Evolutionary conservation across 1,284 basidiomycete genomes (phyloP), one percentile per base, ranked within the genome.

Genomic region (Ganoderma lingzhi): DNA sequence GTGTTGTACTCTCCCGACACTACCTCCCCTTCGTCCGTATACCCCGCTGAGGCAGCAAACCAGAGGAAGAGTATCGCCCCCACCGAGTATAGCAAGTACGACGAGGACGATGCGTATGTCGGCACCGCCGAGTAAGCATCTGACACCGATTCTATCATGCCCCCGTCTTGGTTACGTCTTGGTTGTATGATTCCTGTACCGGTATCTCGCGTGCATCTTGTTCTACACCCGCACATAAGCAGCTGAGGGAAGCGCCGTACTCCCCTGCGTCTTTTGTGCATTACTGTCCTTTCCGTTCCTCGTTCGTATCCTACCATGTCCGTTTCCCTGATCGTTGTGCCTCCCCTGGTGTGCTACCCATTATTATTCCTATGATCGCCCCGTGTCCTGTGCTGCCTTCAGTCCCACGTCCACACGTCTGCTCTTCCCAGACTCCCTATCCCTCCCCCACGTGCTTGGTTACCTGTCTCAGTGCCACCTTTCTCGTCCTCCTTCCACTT

Each of bases 1-100:
- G 78, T 76, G 1, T 74, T 83, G 15, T 83, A 82, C 71, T 76
- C 80, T 1, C 81, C 81, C 19, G 74, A 76, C 17, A 71, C 74
- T 10, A 51, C 65, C 28, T 28, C 72, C 12, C 65, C 73, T 9
- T 17, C 59, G 5, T 69, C 73, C 6, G 62, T 69, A n/a, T 75
- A 74, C 67, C 69, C 73, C 8, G 35, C 63, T 23, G 17, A 41
- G 3, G 67, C 67, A 19, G 62, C 71, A 14, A 9, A 30, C 51
- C 68, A 62, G 65, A 65, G 75, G 70, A 78, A 80, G 78, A 83
- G 81, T 73, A 73, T 79, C 65, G 78, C 80, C 2, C 74, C 75
- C 1, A 78, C 77, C 12, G 76, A 75, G 51, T 74, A 75, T 53
- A 78, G 78, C 76, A 76, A 73, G 71, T 80, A 79, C 67, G 78